These are phyloP conservation scores for Lodderomyces beijingensis DNA, from an alignment of 1,139 yeast genomes.

Conservation along the genomic window DNA sequence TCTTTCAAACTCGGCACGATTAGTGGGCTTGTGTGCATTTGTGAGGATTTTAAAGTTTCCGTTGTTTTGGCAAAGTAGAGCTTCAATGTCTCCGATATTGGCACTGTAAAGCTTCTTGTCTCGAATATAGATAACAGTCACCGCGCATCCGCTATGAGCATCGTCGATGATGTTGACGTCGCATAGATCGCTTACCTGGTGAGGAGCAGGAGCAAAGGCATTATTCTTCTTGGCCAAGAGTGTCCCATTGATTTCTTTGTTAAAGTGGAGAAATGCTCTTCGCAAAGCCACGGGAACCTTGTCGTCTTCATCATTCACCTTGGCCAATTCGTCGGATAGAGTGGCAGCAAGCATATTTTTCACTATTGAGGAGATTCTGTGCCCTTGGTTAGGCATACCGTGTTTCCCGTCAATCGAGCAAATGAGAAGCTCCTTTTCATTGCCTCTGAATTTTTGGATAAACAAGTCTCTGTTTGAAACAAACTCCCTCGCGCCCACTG, in stretches of 20 bases:
- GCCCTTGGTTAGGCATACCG: conserved; percentile 55
- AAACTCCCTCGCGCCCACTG: conserved; percentile 64
- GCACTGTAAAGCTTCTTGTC: conserved; percentile 75
- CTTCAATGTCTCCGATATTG: conserved; percentile 87
- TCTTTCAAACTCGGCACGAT: conserved; percentile 74
- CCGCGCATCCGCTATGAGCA: conserved; percentile 79
- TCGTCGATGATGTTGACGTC: conserved; percentile 52
- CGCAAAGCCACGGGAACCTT: conserved; percentile 65
- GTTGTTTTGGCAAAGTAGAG: conserved; percentile 70
- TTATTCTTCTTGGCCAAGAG: conserved; percentile 34
- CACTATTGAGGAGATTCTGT: conserved; percentile 65
- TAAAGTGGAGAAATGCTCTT: conserved; percentile 72
- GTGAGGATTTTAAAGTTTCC: conserved; percentile 77
- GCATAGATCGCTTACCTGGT: conserved; percentile 37
- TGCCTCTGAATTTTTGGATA: conserved; percentile 83
- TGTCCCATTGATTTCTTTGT: conserved; percentile 64
- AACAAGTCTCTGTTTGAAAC: conserved; percentile 82
- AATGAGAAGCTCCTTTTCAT: conserved; percentile 63
- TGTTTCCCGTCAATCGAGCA: conserved; percentile 86
- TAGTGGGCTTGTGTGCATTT: conserved; percentile 80
- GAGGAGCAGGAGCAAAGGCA: conserved; percentile 21
- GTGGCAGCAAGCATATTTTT: conserved; percentile 67
- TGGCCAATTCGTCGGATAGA: conserved; percentile 60
- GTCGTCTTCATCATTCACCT: conserved; percentile 35
- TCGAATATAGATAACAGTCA: conserved; percentile 73